Evolutionary conservation across 2,329 filamentous ascomycete species (phyloP).

Genomic region (Juglanconis sp.): DNA sequence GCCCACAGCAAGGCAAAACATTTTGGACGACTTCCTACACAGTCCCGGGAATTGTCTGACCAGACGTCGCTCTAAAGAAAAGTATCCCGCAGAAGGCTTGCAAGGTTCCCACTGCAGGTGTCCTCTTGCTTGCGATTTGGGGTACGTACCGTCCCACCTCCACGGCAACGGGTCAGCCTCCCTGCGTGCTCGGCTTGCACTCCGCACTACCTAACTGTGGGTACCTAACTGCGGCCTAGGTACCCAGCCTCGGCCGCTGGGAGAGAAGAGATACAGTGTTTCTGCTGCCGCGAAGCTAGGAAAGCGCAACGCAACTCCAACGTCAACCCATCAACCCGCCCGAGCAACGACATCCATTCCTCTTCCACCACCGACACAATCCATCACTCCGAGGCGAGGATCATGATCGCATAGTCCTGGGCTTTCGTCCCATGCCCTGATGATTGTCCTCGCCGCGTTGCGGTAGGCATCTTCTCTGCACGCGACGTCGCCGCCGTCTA

Average conservation of each 20-base stretch:
- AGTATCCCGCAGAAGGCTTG: no score
- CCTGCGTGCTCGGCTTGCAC: no score
- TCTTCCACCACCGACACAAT: slow-evolving; percentile 38
- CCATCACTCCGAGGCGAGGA: slow-evolving; percentile 41
- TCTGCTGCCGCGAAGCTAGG: background rate
- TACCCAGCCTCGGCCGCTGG: background rate
- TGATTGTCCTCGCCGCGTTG: slow-evolving; percentile 39
- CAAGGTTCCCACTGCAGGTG: no score
- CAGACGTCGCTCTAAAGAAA: no score
- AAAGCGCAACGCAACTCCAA: slow-evolving; percentile 24
- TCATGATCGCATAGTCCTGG: slow-evolving; percentile 39
- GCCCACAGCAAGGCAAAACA: no score
- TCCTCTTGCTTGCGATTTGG: no score
- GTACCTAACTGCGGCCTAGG: no score
- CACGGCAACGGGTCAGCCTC: no score
- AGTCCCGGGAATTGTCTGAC: no score
- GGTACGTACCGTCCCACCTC: no score
- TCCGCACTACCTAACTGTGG: no score
- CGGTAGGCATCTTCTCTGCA: slow-evolving; percentile 44
- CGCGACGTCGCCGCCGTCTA: slow-evolving; percentile 37
- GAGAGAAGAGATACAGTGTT: background rate
- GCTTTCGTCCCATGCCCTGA: slow-evolving; percentile 40
- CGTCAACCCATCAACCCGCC: slow-evolving; percentile 24
- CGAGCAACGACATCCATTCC: slow-evolving; percentile 37
- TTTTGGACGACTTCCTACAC: no score